Base-by-base conservation (phyloP, 306 rosid genomes). In the Gastrolobium villosum region DNA sequence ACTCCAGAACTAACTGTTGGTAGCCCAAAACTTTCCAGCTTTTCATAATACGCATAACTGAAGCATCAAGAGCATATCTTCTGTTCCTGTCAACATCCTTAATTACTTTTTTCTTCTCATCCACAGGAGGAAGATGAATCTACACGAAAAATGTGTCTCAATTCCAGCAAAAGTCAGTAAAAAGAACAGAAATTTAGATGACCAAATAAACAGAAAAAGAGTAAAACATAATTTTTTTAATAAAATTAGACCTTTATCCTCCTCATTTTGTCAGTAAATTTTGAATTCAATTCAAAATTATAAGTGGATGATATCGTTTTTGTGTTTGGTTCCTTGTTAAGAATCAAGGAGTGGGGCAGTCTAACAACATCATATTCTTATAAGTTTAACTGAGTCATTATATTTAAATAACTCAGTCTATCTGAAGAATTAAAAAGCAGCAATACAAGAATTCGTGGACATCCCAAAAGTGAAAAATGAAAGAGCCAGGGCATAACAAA, bases 81-180 rank as follows among this genome's bases (percentile, higher is more conserved):
- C 99, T 79, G 87, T 94, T 97, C 80, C 90, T 92, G 83, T 94
- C 97, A 57, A 94, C 99, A 69, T 92, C 97, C 82, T 90, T 97
- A 49, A 90, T 86, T 13, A 92, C 99, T 76, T 88, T 94, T 87
- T 89, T 94, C 89, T 91, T 94, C 77, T 94, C 99, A 72, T 92
- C 99, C 80, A 94, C 97, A 0, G 97, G 97, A 10, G 99, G 99
- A 40, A 94, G 97, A 56, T 97, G 99, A 75, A 94, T 90, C 98
- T 94, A 78, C 77, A 80, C 56, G 35, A 20, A 39, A 50, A 45
- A 56, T 14, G 5, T 28, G 31, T 35, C 57, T 69, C 49, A 56
- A 36, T 77, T 55, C 69, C 57, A 20, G 0, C 72, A 64, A 34
- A 63, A 65, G 31, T 28, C 68, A 2, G 46, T 32, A 56, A 62